Percentiles rank a stretch among this genome's conserved stretches.
Evolutionary conservation across 768 basidiomycete genomes (phyloP).

Genomic region (Clavulina sp.): DNA sequence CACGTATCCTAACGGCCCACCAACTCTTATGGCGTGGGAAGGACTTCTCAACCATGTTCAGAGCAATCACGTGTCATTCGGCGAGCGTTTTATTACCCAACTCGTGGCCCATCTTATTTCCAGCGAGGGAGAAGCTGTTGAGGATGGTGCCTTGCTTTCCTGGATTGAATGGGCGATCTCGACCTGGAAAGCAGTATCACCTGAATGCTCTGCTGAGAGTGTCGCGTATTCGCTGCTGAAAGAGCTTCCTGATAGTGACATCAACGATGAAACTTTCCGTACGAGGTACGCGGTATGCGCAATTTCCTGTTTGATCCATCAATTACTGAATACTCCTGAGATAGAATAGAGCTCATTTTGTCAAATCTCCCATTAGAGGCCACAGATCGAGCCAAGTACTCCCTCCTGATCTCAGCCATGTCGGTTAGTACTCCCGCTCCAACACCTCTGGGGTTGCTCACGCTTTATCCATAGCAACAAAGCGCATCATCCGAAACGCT

Average conservation of each 20-base stretch:
- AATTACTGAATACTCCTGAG: neutral
- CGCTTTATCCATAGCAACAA: neutral
- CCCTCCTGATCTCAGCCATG: neutral
- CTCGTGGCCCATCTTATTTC: conserved; percentile 20
- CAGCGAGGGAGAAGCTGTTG: conserved; percentile 15
- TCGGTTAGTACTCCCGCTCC: neutral
- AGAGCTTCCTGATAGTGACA: neutral
- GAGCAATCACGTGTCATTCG: conserved; percentile 37
- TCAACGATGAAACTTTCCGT: neutral
- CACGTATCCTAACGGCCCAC: conserved; percentile 30
- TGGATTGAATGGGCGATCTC: conserved; percentile 52
- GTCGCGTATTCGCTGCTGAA: neutral
- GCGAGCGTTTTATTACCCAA: conserved; percentile 28
- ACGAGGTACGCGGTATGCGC: neutral
- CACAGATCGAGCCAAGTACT: no score
- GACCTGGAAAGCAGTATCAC: conserved; percentile 17
- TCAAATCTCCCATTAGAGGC: neutral
- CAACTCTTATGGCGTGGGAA: conserved; percentile 42
- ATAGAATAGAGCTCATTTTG: neutral
- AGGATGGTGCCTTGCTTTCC: conserved; percentile 42
- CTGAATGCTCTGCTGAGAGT: neutral
- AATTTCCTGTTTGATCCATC: neutral
- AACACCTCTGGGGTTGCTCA: neutral
- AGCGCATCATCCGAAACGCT: neutral
- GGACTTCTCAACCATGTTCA: conserved; percentile 44